phyloP scores from a whole-genome alignment of 116 monocot species.

The Thalassia testudinum region DNA sequence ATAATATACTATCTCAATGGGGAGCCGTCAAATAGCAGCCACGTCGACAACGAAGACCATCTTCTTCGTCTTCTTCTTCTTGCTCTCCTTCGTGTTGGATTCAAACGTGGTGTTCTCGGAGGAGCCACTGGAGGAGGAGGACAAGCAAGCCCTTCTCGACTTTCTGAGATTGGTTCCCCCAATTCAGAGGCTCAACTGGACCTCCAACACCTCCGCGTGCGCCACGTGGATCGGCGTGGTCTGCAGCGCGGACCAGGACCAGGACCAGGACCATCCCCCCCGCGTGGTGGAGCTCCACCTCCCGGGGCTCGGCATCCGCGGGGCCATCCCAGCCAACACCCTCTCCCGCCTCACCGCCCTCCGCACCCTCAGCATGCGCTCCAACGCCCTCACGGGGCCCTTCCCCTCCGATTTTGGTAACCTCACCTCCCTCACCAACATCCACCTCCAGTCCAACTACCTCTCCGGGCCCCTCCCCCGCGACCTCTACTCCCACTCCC shows the following conservation, averaged over 20 bases:
- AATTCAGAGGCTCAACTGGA: slow-evolving; percentile 31
- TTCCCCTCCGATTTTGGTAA: slow-evolving; percentile 32
- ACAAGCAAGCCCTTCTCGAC: slow-evolving; percentile 32
- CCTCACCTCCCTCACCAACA: slow-evolving; percentile 24
- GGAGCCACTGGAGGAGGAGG: slow-evolving; percentile 5
- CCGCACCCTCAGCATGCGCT: slow-evolving; percentile 25
- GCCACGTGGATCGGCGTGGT: slow-evolving; percentile 30
- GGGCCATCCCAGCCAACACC: slow-evolving; percentile 36
- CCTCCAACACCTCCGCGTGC: slow-evolving; percentile 16
- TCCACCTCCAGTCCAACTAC: slow-evolving; percentile 40
- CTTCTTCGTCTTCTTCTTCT: no score
- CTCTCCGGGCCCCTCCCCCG: slow-evolving; percentile 32
- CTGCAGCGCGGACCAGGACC: slow-evolving; percentile 30
- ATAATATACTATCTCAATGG: no score
- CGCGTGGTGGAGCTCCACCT: slow-evolving; percentile 33
- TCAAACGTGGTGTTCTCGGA: no score
- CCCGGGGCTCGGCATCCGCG: slow-evolving; percentile 26
- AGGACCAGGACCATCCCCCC: no score
- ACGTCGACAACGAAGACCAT: no score
- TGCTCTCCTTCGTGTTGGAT: no score
- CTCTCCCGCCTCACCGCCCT: slow-evolving; percentile 35
- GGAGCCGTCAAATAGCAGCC: no score
- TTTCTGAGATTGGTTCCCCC: slow-evolving; percentile 19
- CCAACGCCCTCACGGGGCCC: slow-evolving; percentile 29
- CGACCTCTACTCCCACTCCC: slow-evolving; percentile 12